A percentile compares a stretch with the other conserved stretches of the same genome.
Evolutionary conservation across 169 alveolate genomes (phyloP).

Genomic region (Plasmodium adleri): DNA sequence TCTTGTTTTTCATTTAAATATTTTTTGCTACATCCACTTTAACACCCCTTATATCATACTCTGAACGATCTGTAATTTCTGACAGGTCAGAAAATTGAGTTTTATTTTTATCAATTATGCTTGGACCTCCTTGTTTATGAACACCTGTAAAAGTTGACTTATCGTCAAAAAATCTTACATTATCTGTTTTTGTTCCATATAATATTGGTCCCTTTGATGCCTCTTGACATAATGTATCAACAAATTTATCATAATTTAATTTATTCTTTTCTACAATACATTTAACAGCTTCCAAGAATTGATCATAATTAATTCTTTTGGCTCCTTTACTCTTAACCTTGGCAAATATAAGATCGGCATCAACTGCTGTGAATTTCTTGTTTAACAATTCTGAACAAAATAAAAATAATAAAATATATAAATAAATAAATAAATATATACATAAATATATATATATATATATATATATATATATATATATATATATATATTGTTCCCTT

Average conservation of each 20-base stretch:
- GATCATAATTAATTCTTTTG: conserved; percentile 80
- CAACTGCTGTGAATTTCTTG: conserved; percentile 87
- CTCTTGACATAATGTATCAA: conserved; percentile 59
- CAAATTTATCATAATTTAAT: conserved; percentile 72
- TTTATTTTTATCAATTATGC: conserved; percentile 87
- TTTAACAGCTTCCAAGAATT: conserved; percentile 83
- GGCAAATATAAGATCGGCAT: conserved; percentile 89
- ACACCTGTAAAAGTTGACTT: conserved; percentile 91
- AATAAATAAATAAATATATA: not conserved
- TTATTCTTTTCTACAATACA: conserved; percentile 79
- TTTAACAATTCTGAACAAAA: conserved; percentile 77
- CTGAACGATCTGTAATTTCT: conserved; percentile 81
- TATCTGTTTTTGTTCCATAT: conserved; percentile 91
- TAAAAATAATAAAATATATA: conserved; percentile 10
- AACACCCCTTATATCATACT: conserved; percentile 81
- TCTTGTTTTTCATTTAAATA: conserved; percentile 11
- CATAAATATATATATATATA: not conserved
- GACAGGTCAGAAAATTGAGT: conserved; percentile 81
- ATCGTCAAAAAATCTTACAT: conserved; percentile 91
- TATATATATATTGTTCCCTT: not conserved
- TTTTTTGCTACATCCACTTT: conserved; percentile 77
- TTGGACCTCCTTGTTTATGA: conserved; percentile 92
- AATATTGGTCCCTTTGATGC: conserved; percentile 90
- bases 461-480: not conserved
- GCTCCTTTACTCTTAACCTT: conserved; percentile 85